Conservation (phyloP, 73 alveolate genomes). For the Paramecium octaurelia region DNA sequence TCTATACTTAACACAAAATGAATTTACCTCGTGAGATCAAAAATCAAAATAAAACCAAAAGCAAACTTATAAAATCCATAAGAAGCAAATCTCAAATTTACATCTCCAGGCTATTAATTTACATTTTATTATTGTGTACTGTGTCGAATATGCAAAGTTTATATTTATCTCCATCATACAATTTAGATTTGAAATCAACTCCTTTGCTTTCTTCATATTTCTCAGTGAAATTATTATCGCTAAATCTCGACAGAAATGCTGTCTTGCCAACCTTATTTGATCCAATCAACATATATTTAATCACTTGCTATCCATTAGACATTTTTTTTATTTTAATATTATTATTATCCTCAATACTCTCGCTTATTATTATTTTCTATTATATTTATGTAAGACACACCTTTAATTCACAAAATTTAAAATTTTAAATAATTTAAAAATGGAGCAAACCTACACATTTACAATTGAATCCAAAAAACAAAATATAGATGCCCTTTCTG, state of each 20-base stretch:
- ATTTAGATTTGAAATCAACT: constrained; percentile 72
- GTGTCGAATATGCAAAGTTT: background rate
- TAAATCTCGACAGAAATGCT: constrained; percentile 52
- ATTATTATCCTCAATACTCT: background rate
- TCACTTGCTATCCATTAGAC: background rate
- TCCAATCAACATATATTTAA: constrained; percentile 34
- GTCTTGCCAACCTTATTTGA: constrained; percentile 63
- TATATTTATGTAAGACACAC: background rate
- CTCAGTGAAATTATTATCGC: constrained; percentile 72
- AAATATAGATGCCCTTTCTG: constrained; percentile 1
- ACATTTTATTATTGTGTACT: background rate
- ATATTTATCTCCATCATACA: background rate
- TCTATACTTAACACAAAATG: background rate
- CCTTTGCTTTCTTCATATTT: constrained; percentile 83
- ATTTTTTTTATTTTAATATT: background rate
- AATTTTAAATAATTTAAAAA: constrained; percentile 42
- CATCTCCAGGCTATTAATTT: background rate
- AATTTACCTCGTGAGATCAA: background rate
- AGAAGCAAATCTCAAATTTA: background rate
- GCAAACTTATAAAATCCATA: background rate
- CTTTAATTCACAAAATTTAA: background rate
- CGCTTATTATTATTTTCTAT: background rate
- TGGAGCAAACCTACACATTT: constrained; percentile 5
- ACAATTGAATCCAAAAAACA: constrained; percentile 12
- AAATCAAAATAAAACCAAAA: background rate